Conservation (phyloP, 352 stramenopile species). For the Globisporangium takayamanum region DNA sequence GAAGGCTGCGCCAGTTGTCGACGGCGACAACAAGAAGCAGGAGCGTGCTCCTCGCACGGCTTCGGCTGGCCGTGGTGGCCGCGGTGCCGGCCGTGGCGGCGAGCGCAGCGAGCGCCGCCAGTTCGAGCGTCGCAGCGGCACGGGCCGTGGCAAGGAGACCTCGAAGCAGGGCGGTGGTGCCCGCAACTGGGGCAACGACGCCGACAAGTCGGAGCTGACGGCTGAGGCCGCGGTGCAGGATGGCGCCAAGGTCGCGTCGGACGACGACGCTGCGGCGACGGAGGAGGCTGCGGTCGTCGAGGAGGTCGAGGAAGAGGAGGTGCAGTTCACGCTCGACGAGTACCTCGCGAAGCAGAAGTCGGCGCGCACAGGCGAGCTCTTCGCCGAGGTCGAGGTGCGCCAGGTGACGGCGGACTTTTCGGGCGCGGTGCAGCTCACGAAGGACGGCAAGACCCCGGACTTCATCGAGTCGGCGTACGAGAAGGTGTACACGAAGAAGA, state of each 20-base stretch:
- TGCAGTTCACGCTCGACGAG: constrained; percentile 78
- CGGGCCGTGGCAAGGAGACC: constrained; percentile 93
- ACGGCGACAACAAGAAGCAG: constrained; percentile 45
- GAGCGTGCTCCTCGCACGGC: constrained; percentile 41
- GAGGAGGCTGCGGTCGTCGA: constrained; percentile 25
- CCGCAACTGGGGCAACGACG: constrained; percentile 95
- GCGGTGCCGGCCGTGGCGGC: constrained; percentile 34
- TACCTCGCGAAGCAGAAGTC: constrained; percentile 83
- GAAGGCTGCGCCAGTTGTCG: constrained; percentile 35
- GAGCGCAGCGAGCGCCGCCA: constrained; percentile 70
- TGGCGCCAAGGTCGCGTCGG: constrained; percentile 34
- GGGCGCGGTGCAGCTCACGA: constrained; percentile 59
- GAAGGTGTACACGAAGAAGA: constrained; percentile 96
- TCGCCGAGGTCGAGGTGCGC: constrained; percentile 74
- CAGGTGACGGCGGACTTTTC: constrained; percentile 90
- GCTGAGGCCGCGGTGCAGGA: constrained; percentile 54
- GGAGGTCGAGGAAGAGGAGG: constrained; percentile 74
- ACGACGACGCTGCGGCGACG: constrained; percentile 54
- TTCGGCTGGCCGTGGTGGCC: constrained; percentile 38
- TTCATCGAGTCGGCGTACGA: constrained; percentile 86
- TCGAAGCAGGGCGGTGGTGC: constrained; percentile 93
- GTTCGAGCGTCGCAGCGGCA: constrained; percentile 93
- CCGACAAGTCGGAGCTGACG: constrained; percentile 87
- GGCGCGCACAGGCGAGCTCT: constrained; percentile 62
- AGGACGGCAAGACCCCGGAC: constrained; percentile 85